These are phyloP conservation scores for Codiaeum variegatum DNA, from an alignment of 441 rosid genomes.

Conservation along the genomic window DNA sequence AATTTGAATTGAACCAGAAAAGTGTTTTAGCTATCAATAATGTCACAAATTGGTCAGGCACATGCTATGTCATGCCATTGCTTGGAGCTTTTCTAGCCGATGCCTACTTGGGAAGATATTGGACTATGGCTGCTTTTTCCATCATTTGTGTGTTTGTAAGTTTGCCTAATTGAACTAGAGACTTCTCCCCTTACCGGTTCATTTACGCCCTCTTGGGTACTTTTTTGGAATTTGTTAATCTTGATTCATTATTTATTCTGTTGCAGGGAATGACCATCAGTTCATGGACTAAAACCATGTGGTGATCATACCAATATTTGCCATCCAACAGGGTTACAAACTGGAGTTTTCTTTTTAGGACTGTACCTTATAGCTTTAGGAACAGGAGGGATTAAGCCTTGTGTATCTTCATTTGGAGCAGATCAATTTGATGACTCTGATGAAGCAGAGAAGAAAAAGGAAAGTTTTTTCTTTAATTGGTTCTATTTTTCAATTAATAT, in stretches of 20 bases:
- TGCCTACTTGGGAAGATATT: slow-evolving; percentile 70
- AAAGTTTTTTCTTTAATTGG: slow-evolving; percentile 91
- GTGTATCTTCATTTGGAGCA: slow-evolving; percentile 91
- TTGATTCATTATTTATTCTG: not conserved
- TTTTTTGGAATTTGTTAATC: too few relatives aligned
- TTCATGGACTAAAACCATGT: slow-evolving; percentile 54
- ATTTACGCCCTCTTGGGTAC: too few relatives aligned
- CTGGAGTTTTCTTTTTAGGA: slow-evolving; percentile 50
- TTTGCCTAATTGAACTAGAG: not conserved
- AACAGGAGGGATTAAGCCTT: slow-evolving; percentile 87
- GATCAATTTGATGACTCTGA: slow-evolving; percentile 88
- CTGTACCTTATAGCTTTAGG: slow-evolving; percentile 84
- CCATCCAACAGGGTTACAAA: slow-evolving; percentile 42
- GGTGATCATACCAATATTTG: slow-evolving; percentile 39
- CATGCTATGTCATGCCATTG: slow-evolving; percentile 55
- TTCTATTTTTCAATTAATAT: slow-evolving; percentile 82
- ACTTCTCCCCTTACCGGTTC: too few relatives aligned
- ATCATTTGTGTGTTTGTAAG: slow-evolving; percentile 53
- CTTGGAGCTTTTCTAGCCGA: slow-evolving; percentile 58
- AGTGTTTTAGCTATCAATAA: slow-evolving; percentile 50
- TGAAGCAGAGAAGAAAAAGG: slow-evolving; percentile 59
- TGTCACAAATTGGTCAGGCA: slow-evolving; percentile 65
- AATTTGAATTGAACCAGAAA: slow-evolving; percentile 44
- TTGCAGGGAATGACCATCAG: slow-evolving; percentile 74
- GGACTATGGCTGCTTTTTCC: slow-evolving; percentile 73